Percentiles rank a stretch among this genome's conserved stretches.
Evolutionary conservation across 1,284 basidiomycete genomes (phyloP).

Genomic region (Cryptococcus sp.): DNA sequence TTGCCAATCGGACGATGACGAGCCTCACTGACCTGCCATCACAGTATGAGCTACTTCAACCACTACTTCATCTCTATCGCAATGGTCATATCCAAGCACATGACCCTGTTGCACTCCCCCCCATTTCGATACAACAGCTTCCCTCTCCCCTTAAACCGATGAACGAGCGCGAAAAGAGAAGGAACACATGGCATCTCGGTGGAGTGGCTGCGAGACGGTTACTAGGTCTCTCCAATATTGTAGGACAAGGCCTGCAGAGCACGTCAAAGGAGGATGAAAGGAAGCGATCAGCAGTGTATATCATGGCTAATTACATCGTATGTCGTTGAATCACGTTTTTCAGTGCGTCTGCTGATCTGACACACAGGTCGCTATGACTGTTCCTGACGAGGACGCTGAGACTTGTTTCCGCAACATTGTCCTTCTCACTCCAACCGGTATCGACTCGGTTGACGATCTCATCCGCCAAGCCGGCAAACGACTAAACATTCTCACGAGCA

Average conservation of each 20-base stretch:
- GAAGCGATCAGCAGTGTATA: conserved; percentile 18
- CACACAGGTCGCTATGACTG: conserved; percentile 35
- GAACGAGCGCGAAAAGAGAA: conserved; percentile 40
- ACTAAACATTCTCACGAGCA: conserved; percentile 33
- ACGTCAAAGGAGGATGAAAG: conserved; percentile 1
- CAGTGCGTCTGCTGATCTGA: neutral
- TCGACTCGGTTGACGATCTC: conserved; percentile 37
- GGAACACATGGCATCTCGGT: conserved; percentile 44
- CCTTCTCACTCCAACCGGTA: conserved; percentile 25
- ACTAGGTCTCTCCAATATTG: conserved; percentile 11
- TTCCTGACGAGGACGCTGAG: conserved; percentile 22
- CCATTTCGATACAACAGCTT: conserved; percentile 35
- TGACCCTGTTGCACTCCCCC: conserved; percentile 44
- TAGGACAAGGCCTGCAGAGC: neutral
- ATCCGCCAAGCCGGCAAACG: conserved; percentile 40
- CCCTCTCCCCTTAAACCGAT: conserved; percentile 31
- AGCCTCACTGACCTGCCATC: neutral
- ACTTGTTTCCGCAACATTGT: conserved; percentile 36
- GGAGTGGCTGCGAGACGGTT: conserved; percentile 28
- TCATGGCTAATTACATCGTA: conserved; percentile 45
- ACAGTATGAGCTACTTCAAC: conserved; percentile 43
- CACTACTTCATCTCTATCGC: conserved; percentile 41
- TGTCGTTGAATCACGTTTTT: conserved; percentile 8
- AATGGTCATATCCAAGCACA: conserved; percentile 46
- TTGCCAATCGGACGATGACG: neutral